Evolutionary conservation across 805 yeast genomes (phyloP).

Genomic region (Saccharomycopsis olivae): DNA sequence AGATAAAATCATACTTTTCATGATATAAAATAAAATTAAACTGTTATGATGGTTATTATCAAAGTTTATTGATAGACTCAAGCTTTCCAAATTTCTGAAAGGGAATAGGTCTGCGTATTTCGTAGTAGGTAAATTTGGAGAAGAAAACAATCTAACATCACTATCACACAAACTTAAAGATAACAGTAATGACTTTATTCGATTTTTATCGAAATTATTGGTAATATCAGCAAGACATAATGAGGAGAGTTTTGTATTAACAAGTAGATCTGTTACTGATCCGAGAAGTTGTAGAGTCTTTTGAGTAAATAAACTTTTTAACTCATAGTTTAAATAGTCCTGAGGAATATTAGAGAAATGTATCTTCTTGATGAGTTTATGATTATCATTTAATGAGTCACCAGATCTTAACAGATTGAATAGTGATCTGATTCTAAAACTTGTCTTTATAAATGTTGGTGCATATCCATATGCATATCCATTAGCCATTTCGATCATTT

Average conservation of each 20-base stretch:
- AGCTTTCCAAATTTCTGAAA: constrained; percentile 1
- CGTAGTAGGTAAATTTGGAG: not conserved
- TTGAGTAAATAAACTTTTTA: not conserved
- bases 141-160: constrained; percentile 3
- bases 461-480: not conserved
- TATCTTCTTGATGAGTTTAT: constrained; percentile 1
- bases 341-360: constrained; percentile 5
- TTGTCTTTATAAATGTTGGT: constrained; percentile 12
- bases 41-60: constrained; percentile 9
- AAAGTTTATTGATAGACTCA: constrained; percentile 10
- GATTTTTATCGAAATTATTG: not conserved
- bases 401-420: not conserved
- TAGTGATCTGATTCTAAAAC: constrained; percentile 6
- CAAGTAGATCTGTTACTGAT: not conserved
- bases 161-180: not conserved
- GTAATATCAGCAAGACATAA: not conserved
- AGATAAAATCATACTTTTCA: constrained; percentile 4
- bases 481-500: not conserved
- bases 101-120: constrained; percentile 5
- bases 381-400: not conserved
- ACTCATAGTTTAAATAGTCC: constrained; percentile 10
- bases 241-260: constrained; percentile 4
- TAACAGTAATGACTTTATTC: not conserved
- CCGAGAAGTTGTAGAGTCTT: no score
- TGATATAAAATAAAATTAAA: constrained; percentile 4